Evolutionary conservation across 129 eudicot genomes (phyloP).

Genomic region (Flaveria bidentis): DNA sequence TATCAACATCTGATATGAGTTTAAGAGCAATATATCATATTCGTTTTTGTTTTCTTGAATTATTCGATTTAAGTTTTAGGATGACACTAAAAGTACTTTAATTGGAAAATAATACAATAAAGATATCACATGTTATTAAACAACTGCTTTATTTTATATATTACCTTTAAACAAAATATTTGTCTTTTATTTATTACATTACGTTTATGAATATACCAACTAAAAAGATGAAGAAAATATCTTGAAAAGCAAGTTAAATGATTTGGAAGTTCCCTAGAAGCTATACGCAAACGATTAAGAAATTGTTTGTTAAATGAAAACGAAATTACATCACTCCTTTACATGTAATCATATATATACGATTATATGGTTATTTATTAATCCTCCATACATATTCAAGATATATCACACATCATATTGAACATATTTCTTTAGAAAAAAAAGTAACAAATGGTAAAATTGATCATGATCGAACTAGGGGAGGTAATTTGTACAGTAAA

Average conservation of each 20-base stretch:
- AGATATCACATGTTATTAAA: too few species aligned
- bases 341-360: not conserved
- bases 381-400: not conserved
- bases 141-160: too few species aligned
- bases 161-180: not conserved
- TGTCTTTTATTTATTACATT: not conserved
- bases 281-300: not conserved
- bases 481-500: too few species aligned
- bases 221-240: not conserved
- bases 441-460: too few species aligned
- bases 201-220: not conserved
- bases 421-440: not conserved
- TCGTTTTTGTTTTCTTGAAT: too few species aligned
- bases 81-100: too few species aligned
- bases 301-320: not conserved
- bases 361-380: too few species aligned
- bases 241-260: conserved; percentile 10
- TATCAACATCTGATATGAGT: too few species aligned
- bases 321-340: not conserved
- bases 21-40: too few species aligned
- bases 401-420: not conserved
- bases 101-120: too few species aligned
- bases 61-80: too few species aligned
- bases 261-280: not conserved
- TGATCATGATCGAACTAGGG: too few species aligned